Evolutionary conservation across 176 grass and related monocot genomes (phyloP).

Genomic region (Alloteropsis semialata): DNA sequence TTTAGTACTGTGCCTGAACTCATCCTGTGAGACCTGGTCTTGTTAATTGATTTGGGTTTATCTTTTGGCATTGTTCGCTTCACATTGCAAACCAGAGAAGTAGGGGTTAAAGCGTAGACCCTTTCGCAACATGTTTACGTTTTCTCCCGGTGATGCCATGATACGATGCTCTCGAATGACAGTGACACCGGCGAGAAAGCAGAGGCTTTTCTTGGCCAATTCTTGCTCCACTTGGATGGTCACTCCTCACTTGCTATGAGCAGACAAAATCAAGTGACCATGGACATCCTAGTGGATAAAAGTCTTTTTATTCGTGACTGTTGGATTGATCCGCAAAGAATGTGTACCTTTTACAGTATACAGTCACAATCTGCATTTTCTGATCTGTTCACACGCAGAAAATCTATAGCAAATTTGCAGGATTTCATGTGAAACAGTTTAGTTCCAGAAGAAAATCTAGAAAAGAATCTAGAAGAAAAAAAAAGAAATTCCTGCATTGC

Average conservation of each 20-base stretch:
- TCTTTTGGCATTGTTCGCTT: constrained; percentile 1
- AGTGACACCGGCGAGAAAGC: neutral
- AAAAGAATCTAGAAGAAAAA: neutral
- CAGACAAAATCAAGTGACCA: constrained; percentile 18
- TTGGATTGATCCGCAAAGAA: neutral
- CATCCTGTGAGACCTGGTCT: neutral
- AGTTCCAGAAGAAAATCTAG: neutral
- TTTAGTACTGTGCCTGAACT: neutral
- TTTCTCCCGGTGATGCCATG: neutral
- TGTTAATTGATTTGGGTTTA: neutral
- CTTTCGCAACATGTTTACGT: neutral
- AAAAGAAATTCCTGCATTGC: neutral
- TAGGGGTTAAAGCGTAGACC: neutral
- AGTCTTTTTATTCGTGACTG: neutral
- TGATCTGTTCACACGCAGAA: neutral
- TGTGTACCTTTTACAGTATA: neutral
- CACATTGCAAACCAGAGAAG: neutral
- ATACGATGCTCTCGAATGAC: neutral
- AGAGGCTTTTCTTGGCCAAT: neutral
- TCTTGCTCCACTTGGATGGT: neutral
- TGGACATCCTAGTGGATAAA: neutral
- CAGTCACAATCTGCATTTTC: neutral
- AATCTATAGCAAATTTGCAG: neutral
- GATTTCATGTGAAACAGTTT: neutral
- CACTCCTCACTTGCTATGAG: neutral